phyloP scores from a whole-genome alignment of 768 basidiomycete species.

The Pleurotus ostreatus region DNA sequence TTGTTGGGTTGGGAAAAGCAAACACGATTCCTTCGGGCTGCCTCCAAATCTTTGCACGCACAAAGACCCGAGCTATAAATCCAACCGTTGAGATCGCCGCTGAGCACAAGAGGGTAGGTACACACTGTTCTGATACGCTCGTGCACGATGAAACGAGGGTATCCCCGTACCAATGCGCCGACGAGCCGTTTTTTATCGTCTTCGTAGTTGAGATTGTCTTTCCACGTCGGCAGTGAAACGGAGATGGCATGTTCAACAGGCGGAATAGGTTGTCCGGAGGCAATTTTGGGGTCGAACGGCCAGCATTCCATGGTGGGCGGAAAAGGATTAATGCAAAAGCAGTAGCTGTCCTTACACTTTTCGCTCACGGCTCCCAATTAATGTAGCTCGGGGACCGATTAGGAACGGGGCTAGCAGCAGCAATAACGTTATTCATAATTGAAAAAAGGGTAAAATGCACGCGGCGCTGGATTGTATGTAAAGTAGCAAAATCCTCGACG shows the following conservation, averaged over 20 bases:
- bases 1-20: conserved; percentile 72
- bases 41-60: conserved; percentile 78
- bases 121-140: conserved; percentile 77
- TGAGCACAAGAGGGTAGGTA: conserved; percentile 2
- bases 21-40: conserved; percentile 59
- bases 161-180: conserved; percentile 81
- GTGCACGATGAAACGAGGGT: conserved; percentile 95
- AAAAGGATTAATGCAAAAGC: too few relatives aligned
- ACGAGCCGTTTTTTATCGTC: conserved; percentile 80
- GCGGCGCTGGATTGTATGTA: too few relatives aligned
- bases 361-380: too few relatives aligned
- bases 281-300: conserved; percentile 2
- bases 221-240: conserved; percentile 92
- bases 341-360: too few relatives aligned
- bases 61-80: conserved; percentile 64
- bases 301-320: neutral
- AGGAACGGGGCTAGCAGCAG: too few relatives aligned
- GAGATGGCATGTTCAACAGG: conserved; percentile 80
- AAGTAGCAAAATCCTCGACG: too few relatives aligned
- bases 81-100: neutral
- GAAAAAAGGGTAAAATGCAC: too few relatives aligned
- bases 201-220: conserved; percentile 89
- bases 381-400: too few relatives aligned
- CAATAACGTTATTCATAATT: too few relatives aligned
- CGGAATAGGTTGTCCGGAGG: conserved; percentile 54